Conservation (phyloP, 2,329 filamentous ascomycete genomes). For the Sphaerostilbella broomeana region DNA sequence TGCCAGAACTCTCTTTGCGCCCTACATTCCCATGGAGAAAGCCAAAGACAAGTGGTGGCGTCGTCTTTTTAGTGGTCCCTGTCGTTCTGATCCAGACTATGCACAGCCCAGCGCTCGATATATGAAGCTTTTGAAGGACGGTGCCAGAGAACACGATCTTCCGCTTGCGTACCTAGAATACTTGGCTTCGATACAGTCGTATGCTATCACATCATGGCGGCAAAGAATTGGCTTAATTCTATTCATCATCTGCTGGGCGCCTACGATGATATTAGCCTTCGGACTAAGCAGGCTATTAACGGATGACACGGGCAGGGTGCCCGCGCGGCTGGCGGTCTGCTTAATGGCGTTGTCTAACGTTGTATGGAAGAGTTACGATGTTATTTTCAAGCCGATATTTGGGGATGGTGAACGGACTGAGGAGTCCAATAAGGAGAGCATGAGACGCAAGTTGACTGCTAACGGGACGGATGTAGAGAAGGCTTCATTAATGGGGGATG, state of each 20-base stretch:
- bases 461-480: conserved; percentile 7
- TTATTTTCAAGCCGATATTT: conserved; percentile 53
- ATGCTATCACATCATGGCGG: conserved; percentile 57
- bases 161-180: conserved; percentile 73
- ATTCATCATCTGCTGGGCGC: conserved; percentile 51
- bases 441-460: conserved; percentile 4
- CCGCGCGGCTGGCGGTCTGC: conserved; percentile 56
- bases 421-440: conserved; percentile 23
- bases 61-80: conserved; percentile 38
- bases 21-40: conserved; percentile 37
- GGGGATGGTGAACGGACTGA: conserved; percentile 75
- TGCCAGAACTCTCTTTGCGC: conserved; percentile 78
- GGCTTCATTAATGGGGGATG: conserved; percentile 1
- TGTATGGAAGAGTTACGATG: conserved; percentile 41
- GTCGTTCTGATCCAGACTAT: conserved; percentile 61
- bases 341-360: conserved; percentile 46
- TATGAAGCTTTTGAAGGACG: conserved; percentile 69
- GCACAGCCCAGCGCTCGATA: conserved; percentile 82
- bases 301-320: conserved; percentile 60
- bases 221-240: conserved; percentile 61
- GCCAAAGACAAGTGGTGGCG: conserved; percentile 38
- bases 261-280: conserved; percentile 52
- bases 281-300: conserved; percentile 40
- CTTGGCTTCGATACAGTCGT: conserved; percentile 62
- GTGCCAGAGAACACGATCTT: conserved; percentile 72